Evolutionary conservation across 148 eudicot species (phyloP), one percentile per base, ranked within the genome.

Genomic region (Amaranthus palmeri): DNA sequence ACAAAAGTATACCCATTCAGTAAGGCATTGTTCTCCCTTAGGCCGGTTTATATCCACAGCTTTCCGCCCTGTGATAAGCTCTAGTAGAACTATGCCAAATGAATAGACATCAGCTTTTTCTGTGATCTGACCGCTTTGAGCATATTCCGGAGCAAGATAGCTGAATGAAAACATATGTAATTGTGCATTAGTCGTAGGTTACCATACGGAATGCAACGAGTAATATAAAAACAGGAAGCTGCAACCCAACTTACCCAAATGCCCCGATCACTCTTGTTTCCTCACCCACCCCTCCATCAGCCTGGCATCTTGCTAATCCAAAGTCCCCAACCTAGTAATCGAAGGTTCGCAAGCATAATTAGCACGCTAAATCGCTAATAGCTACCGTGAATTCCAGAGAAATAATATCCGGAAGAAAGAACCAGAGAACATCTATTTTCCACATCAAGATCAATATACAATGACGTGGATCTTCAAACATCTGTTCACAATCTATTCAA

Each of bases 41-140:
- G 96, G 92, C 61, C 89, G 83, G 69, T 80, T 84, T 54, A 92
- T 78, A 70, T 92, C 96, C 69, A 92, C 83, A 74, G 96, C 96
- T 83, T 90, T 92, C 59, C 98, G 87, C 42, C 96, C 98, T 44
- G 96, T 83, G 18, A 90, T 78, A 56, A 92, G 92, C 76, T 90
- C 98, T 68, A 90, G 63, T 76, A 92, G 70, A 47, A 92, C 88
- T 40, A 92, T 84, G 36, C 98, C 98, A 74, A 92, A 92, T 52
- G 98, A 87, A 78, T 90, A 92, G 4, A 88, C 96, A 80, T 92
- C 98, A 65, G 98, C 86, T 67, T 92, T 92, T 76, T 92, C 98
- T 4, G 96, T 87, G 69, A 92, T 80, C 78, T 92, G 89, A 51
- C 98, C 98, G 68, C 82, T 92, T 85, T 90, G 96, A 66, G 93